Evolutionary conservation across 495 filamentous ascomycete species (phyloP), one percentile per base, ranked within the genome.

Genomic region (Annulohypoxylon bovei): DNA sequence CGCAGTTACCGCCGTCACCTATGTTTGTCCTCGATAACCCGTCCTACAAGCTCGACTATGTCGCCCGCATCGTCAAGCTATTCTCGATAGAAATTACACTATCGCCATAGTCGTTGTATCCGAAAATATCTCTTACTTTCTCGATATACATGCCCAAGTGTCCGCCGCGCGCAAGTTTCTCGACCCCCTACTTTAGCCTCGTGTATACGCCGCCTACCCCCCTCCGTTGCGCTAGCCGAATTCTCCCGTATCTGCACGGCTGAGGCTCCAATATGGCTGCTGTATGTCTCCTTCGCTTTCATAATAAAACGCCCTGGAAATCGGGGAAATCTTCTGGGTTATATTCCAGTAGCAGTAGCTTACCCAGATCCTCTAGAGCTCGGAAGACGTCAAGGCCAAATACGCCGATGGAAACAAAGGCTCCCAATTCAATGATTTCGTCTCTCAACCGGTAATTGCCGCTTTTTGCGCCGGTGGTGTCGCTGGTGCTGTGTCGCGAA

Each of bases 391-490:
- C 61, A 75, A 77, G 75, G 73, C 70, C 14, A 77, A 73, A 27
- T 52, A 60, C 47, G 70, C 72, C 47, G 28, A 50, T 39, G 59
- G 60, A 28, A 71, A 74, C 23, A 68, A 16, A 40, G 64, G 18
- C 73, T 6, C 22, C 18, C 75, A 82, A 16, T 67, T 89, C 39
- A 79, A 79, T 4, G 75, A 82, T n/a, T 77, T 84, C 27, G 56
- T 94, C 39, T 87, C 89, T 7, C 88, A 97, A 71, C 94, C 95
- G 14, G 89, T 98, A 33, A 81, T 92, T 14, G 94, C 95, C 20
- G 93, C 96, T 52, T 99, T 99, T 71, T 88, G 96, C 75, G 96
- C 93, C n/a, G 95, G 95, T 54, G 95, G 95, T 67, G 89, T 97
- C 12, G 95, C 95, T 3, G 95, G 95, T 65, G 95, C 95, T n/a